phyloP scores from a whole-genome alignment of 352 stramenopile genomes.

The Pythium dissimile region DNA sequence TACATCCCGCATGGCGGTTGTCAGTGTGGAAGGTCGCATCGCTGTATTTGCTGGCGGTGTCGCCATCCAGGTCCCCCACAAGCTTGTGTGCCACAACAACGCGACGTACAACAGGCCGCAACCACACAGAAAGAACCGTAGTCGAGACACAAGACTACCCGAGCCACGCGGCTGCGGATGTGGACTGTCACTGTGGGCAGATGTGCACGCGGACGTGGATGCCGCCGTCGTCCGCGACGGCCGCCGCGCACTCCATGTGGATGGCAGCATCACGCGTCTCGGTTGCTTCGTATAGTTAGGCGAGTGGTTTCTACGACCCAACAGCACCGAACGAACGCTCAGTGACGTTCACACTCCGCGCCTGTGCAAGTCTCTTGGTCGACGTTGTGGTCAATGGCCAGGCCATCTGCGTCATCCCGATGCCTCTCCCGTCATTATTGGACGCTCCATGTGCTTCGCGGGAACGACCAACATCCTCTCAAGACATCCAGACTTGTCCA shows the following conservation, averaged over 20 bases:
- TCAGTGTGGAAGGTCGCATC: not conserved
- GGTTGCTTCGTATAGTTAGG: too few species aligned
- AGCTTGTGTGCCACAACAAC: slow-evolving; percentile 20
- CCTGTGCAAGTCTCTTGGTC: too few species aligned
- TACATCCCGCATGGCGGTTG: not conserved
- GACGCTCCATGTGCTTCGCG: too few species aligned
- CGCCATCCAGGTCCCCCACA: slow-evolving; percentile 3
- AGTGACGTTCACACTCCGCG: too few species aligned
- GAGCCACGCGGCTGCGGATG: not conserved
- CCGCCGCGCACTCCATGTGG: not conserved
- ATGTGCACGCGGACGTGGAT: not conserved
- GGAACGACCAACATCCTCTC: too few species aligned
- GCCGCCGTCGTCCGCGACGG: not conserved
- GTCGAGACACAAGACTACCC: slow-evolving; percentile 1
- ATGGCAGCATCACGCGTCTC: slow-evolving; percentile 2
- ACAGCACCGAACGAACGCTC: not conserved
- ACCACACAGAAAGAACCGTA: slow-evolving; percentile 22
- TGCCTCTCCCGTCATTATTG: too few species aligned
- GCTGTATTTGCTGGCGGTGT: not conserved
- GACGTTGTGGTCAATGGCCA: too few species aligned
- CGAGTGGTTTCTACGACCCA: too few species aligned
- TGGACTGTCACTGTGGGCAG: not conserved
- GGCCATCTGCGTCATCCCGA: too few species aligned
- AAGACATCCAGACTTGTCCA: too few species aligned
- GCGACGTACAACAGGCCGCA: slow-evolving; percentile 24